Conservation (phyloP, 2,329 filamentous ascomycete species). For the Coccinonectria pachysandricola region DNA sequence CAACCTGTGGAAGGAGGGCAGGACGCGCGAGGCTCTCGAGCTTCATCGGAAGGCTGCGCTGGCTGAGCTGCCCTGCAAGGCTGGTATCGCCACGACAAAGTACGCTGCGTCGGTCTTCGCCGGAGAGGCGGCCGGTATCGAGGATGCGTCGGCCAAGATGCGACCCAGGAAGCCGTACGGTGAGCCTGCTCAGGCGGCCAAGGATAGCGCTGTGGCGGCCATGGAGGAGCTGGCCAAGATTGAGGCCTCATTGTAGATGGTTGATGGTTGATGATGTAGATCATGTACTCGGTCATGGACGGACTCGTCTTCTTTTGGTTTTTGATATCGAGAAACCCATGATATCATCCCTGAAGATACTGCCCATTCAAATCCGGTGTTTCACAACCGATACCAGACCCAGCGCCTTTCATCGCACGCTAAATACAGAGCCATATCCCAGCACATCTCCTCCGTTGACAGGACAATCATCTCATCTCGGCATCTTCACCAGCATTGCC, state of each 20-base stretch:
- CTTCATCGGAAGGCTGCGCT: constrained; percentile 53
- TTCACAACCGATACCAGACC: too few relatives aligned
- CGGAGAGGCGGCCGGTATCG: constrained; percentile 1
- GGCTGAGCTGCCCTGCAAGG: constrained; percentile 55
- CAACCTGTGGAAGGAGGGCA: constrained; percentile 47
- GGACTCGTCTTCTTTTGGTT: neutral
- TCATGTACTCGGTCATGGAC: neutral
- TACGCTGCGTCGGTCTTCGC: constrained; percentile 1
- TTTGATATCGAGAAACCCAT: constrained; percentile 6
- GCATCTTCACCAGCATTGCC: constrained; percentile 17
- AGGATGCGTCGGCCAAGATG: neutral
- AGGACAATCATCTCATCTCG: constrained; percentile 9
- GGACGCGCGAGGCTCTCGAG: constrained; percentile 45
- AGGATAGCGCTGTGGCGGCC: neutral
- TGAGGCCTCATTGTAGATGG: neutral
- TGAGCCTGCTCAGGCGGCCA: neutral
- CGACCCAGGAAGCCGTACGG: neutral
- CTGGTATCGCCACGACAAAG: constrained; percentile 31
- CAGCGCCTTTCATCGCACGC: too few relatives aligned
- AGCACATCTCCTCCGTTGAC: too few relatives aligned
- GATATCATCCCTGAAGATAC: too few relatives aligned
- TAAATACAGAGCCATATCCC: too few relatives aligned
- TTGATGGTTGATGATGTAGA: too few relatives aligned
- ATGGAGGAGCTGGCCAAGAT: neutral
- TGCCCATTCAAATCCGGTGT: too few relatives aligned